Conservation (phyloP, 176 grass and related monocot genomes). For the Oryza meyeriana region DNA sequence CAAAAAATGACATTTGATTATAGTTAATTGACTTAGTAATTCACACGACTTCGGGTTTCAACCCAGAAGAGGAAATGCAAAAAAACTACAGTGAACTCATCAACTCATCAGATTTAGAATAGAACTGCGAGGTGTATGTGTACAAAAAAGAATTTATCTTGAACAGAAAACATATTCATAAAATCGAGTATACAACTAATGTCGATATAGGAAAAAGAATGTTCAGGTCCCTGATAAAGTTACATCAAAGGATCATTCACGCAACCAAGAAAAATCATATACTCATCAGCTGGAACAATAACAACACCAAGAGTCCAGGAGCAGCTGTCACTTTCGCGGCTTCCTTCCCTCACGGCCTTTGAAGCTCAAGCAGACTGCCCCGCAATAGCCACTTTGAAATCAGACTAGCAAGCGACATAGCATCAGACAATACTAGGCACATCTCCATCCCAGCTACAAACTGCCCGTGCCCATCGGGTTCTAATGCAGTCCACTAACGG, state of each 20-base stretch:
- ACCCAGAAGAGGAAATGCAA: not conserved
- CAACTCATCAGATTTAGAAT: conserved; percentile 18
- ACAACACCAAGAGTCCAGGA: conserved; percentile 37
- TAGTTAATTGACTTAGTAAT: not conserved
- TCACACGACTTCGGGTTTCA: not conserved
- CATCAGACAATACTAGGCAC: conserved; percentile 88
- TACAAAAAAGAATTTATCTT: conserved; percentile 50
- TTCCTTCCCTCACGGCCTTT: conserved; percentile 17
- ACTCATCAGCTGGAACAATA: conserved; percentile 34
- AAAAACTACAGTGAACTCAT: not conserved
- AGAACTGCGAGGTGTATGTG: conserved; percentile 30
- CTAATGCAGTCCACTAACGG: conserved; percentile 96
- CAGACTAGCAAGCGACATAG: not conserved
- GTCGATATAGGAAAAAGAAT: conserved; percentile 48
- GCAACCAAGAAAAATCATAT: conserved; percentile 8
- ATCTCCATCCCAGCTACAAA: conserved; percentile 91
- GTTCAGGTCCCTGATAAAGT: conserved; percentile 36
- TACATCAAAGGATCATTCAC: conserved; percentile 38
- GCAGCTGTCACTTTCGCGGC: not conserved
- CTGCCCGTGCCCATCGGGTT: conserved; percentile 78
- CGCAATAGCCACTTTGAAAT: conserved; percentile 28
- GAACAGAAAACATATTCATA: conserved; percentile 54
- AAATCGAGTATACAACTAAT: conserved; percentile 48
- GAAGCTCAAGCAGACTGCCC: conserved; percentile 33
- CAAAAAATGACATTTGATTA: not conserved